Percentiles rank a stretch among this genome's conserved stretches.
phyloP scores from a whole-genome alignment of 148 eudicot genomes.

The Cornus controversa region DNA sequence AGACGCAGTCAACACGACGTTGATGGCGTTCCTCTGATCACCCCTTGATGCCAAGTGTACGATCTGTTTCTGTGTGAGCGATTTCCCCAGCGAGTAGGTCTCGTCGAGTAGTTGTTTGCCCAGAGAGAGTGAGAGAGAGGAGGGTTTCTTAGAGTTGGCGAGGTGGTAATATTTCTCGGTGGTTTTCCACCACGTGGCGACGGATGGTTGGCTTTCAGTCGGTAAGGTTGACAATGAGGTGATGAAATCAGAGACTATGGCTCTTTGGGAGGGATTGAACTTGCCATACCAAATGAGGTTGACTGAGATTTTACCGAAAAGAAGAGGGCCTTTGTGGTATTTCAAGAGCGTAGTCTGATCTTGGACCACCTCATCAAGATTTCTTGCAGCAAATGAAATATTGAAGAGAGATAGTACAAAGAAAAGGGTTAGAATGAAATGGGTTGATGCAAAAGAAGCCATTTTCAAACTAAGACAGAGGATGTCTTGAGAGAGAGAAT shows the following conservation, averaged over 20 bases:
- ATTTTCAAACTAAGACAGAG: background rate
- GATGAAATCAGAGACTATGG: conserved; percentile 13
- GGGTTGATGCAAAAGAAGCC: background rate
- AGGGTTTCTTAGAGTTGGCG: conserved; percentile 1
- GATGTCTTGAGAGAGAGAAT: background rate
- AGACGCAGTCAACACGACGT: conserved; percentile 3
- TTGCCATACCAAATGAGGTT: conserved; percentile 19
- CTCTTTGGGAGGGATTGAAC: conserved; percentile 13
- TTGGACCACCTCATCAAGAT: conserved; percentile 2
- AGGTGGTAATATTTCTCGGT: conserved; percentile 15
- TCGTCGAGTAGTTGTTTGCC: conserved; percentile 8
- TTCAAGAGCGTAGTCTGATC: background rate
- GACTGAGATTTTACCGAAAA: conserved; percentile 4
- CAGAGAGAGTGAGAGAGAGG: background rate
- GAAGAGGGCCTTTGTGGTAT: conserved; percentile 19
- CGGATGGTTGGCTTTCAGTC: conserved; percentile 5
- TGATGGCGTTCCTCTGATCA: conserved; percentile 1
- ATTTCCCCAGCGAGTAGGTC: conserved; percentile 10
- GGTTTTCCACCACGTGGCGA: conserved; percentile 17
- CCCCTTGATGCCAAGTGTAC: conserved; percentile 9
- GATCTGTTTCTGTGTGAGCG: conserved; percentile 12
- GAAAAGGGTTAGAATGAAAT: background rate
- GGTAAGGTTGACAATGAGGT: conserved; percentile 2
- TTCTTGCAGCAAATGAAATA: conserved; percentile 6
- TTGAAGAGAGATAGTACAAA: conserved; percentile 2